These are phyloP conservation scores for Solanum hybrid DNA, from an alignment of 305 asterid genomes.

Conservation along the genomic window DNA sequence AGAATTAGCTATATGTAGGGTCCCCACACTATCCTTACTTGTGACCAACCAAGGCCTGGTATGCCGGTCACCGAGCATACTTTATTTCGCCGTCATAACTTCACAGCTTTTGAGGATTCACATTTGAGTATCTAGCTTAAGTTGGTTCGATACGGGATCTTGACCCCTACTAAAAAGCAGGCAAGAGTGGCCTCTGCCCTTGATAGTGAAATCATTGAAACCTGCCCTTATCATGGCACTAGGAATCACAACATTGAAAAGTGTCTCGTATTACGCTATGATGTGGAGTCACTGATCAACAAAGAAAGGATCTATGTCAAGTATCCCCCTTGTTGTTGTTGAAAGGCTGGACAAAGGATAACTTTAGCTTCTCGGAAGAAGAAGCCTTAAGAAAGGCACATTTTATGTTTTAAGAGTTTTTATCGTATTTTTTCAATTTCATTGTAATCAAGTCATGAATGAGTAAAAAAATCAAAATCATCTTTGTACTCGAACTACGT, in stretches of 20 bases:
- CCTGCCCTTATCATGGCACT: neutral
- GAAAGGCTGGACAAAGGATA: neutral
- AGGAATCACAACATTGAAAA: neutral
- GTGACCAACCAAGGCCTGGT: too few species aligned
- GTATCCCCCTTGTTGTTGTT: neutral
- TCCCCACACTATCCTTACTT: neutral
- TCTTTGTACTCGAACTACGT: neutral
- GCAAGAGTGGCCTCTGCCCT: neutral
- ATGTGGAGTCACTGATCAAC: neutral
- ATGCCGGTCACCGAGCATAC: neutral
- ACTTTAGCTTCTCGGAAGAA: too few species aligned
- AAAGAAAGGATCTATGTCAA: neutral
- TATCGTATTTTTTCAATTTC: too few species aligned
- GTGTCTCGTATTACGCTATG: neutral
- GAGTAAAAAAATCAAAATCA: neutral
- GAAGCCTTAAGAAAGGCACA: neutral
- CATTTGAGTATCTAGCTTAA: neutral
- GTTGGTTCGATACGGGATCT: neutral
- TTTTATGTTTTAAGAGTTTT: too few species aligned
- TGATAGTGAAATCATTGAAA: neutral
- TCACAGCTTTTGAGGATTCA: too few species aligned
- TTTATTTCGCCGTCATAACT: accelerated
- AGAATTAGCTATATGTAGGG: too few species aligned
- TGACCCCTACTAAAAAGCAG: too few species aligned
- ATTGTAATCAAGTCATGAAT: neutral